These are phyloP conservation scores for Agarophyton chilense DNA, from an alignment of 23 red algal genomes.

Conservation along the genomic window DNA sequence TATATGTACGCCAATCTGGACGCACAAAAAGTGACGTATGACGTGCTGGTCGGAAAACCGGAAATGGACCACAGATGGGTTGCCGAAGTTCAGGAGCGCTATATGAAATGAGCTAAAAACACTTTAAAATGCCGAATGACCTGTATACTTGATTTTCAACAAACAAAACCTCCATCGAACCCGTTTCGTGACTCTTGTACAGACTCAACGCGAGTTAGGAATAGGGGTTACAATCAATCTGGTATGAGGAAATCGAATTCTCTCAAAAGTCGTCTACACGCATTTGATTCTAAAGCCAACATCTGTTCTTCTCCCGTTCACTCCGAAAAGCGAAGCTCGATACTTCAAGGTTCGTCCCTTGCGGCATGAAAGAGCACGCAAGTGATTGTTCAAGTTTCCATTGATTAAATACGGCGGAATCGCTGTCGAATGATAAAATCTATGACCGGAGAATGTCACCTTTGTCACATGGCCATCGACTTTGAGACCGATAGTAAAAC, in stretches of 20 bases:
- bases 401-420: slow-evolving; percentile 55
- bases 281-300: background rate
- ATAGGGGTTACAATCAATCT: too few species aligned
- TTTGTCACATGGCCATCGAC: slow-evolving; percentile 20
- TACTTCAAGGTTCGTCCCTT: background rate
- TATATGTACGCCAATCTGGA: slow-evolving; percentile 70
- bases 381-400: slow-evolving; percentile 12
- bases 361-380: background rate
- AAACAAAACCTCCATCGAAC: background rate
- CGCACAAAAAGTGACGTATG: slow-evolving; percentile 37
- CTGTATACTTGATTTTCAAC: background rate
- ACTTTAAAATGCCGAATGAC: background rate
- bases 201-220: too few species aligned
- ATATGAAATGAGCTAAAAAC: slow-evolving; percentile 24
- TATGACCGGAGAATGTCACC: slow-evolving; percentile 4
- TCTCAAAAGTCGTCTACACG: background rate
- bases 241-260: too few species aligned
- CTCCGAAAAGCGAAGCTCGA: background rate
- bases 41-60: slow-evolving; percentile 53
- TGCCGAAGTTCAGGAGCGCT: slow-evolving; percentile 65
- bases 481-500: slow-evolving; percentile 41
- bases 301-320: background rate
- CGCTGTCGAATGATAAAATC: slow-evolving; percentile 24
- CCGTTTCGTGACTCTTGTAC: background rate
- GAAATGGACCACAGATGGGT: slow-evolving; percentile 55